Conservation (phyloP, 202 grass and related monocot species). For the Zoysia matrella region DNA sequence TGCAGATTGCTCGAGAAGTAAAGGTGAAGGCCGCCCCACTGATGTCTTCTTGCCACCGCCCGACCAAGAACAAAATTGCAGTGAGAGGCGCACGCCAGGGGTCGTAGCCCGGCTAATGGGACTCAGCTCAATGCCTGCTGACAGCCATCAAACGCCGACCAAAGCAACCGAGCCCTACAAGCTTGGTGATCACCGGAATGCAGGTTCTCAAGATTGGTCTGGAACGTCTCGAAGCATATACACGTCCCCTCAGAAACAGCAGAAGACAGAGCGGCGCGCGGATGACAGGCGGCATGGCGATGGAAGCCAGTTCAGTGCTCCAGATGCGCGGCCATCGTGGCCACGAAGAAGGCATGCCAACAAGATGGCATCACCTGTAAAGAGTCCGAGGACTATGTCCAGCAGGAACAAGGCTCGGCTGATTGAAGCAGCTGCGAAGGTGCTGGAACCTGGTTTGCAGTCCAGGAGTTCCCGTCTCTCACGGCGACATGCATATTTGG, state of each 20-base stretch:
- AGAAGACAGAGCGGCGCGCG: slow-evolving; percentile 33
- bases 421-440: slow-evolving; percentile 60
- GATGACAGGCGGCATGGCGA: slow-evolving; percentile 1
- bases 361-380: slow-evolving; percentile 50
- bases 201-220: slow-evolving; percentile 10
- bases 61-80: slow-evolving; percentile 7
- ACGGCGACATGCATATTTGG: slow-evolving; percentile 34
- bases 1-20: slow-evolving; percentile 39
- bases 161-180: slow-evolving; percentile 2
- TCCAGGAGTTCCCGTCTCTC: slow-evolving; percentile 32
- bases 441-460: slow-evolving; percentile 64
- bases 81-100: slow-evolving; percentile 43
- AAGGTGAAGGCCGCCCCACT: slow-evolving; percentile 24
- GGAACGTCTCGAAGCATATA: slow-evolving; percentile 21
- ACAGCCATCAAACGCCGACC: slow-evolving; percentile 23
- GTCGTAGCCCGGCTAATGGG: slow-evolving; percentile 77
- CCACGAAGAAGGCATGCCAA: slow-evolving; percentile 32
- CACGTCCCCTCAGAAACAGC: slow-evolving; percentile 47
- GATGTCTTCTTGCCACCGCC: slow-evolving; percentile 10
- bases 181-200: neutral
- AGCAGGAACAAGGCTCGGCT: slow-evolving; percentile 59
- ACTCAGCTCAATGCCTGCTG: slow-evolving; percentile 64
- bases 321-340: slow-evolving; percentile 26
- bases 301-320: slow-evolving; percentile 9
- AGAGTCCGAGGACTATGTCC: slow-evolving; percentile 62